phyloP scores from a whole-genome alignment of 2,329 filamentous ascomycete species.

The Beauveria pseudobassiana region DNA sequence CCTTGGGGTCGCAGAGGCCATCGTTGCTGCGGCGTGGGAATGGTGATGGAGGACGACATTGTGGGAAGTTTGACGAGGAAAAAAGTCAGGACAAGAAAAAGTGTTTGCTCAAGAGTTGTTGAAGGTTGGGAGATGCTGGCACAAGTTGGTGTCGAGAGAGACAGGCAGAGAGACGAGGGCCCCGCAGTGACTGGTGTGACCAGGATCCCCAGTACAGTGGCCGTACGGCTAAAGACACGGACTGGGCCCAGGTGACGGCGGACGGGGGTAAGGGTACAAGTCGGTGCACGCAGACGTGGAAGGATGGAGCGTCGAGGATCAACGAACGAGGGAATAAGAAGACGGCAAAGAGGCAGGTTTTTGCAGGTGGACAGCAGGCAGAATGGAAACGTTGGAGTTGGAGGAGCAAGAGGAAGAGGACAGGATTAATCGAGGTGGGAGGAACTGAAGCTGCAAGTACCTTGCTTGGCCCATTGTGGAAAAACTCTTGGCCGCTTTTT shows the following conservation, averaged over 20 bases:
- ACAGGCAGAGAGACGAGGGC: neutral
- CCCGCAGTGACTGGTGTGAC: slow-evolving; percentile 5
- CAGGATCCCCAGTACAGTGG: neutral
- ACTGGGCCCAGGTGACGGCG: slow-evolving; percentile 5
- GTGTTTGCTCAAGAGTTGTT: slow-evolving; percentile 7
- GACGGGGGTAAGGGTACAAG: neutral
- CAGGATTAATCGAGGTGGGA: neutral
- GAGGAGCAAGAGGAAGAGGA: neutral
- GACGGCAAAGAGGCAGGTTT: neutral
- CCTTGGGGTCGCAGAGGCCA: slow-evolving; percentile 34
- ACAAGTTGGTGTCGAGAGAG: neutral
- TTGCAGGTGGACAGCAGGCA: neutral
- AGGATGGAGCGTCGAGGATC: neutral
- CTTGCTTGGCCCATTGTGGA: neutral
- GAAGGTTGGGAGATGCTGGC: slow-evolving; percentile 5
- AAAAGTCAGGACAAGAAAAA: neutral
- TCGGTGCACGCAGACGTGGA: neutral
- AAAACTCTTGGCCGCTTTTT: no score
- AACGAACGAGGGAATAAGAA: neutral
- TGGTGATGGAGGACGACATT: slow-evolving; percentile 65
- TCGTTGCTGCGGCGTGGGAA: slow-evolving; percentile 42
- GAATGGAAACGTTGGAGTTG: neutral
- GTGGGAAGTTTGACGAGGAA: slow-evolving; percentile 15
- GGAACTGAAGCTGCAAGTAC: neutral
- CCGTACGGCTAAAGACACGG: neutral